phyloP scores from a whole-genome alignment of 2,329 filamentous ascomycete species.

The Malbranchea cinnamomea region DNA sequence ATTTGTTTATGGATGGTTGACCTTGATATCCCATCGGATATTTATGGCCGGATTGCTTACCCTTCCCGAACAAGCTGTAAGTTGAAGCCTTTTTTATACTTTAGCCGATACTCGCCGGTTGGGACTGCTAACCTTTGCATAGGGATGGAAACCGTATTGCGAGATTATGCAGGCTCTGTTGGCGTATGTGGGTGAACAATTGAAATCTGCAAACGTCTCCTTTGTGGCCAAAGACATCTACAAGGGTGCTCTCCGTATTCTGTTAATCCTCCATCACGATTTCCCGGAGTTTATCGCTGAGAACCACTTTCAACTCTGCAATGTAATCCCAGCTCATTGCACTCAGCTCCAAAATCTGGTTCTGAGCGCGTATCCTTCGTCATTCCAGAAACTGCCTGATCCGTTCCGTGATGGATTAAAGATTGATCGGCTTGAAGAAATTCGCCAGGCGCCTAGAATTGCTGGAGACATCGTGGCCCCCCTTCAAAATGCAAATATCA shows the following conservation, averaged over 20 bases:
- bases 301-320: conserved; percentile 69
- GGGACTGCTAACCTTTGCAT: conserved; percentile 6
- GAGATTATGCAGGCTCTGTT: conserved; percentile 60
- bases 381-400: conserved; percentile 56
- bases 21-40: conserved; percentile 66
- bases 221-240: conserved; percentile 69
- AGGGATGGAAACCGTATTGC: conserved; percentile 63
- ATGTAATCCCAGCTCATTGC: conserved; percentile 67
- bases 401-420: conserved; percentile 60
- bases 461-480: conserved; percentile 44
- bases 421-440: conserved; percentile 61
- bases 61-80: conserved; percentile 42
- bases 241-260: conserved; percentile 64
- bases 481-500: conserved; percentile 36
- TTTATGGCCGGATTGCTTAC: conserved; percentile 68
- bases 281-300: conserved; percentile 86
- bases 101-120: conserved; percentile 1
- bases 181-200: conserved; percentile 59
- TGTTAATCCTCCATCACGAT: conserved; percentile 81
- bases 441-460: conserved; percentile 51
- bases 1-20: conserved; percentile 76
- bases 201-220: conserved; percentile 57
- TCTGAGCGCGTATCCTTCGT: conserved; percentile 60
- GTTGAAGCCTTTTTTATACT: conserved; percentile 4
- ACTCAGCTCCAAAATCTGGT: conserved; percentile 81